Evolutionary conservation across 768 basidiomycete species (phyloP), one percentile per base, ranked within the genome.

Genomic region (Pleurotus sapidus): DNA sequence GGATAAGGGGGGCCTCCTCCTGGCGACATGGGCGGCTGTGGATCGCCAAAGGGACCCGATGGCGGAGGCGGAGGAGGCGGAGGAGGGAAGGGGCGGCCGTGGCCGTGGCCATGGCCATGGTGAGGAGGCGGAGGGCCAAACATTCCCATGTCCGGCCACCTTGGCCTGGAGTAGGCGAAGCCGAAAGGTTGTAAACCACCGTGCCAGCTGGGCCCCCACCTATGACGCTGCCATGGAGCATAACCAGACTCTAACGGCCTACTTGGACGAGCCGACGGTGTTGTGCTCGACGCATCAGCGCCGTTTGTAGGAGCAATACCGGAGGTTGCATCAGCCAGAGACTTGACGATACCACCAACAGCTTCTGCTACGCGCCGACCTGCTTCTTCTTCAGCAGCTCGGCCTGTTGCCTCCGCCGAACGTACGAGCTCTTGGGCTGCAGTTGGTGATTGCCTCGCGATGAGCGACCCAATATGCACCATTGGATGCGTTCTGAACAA

Each of bases 391-490:
- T 92, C 89, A 1, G 82, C 71, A 20, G 67, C 66, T 39, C 76
- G 77, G 25, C 78, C 77, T 18, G 80, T 64, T 17, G 79, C 76
- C 30, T 75, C 76, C 3, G 60, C 57, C 12, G 57, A 25, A n/a
- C 56, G 81, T 14, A 80, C 76, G 6, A 88, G 63, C 37, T 80
- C 76, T 34, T 80, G 78, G 3, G 83, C 84, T 17, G 84, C 82
- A n/a, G 18, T 81, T 80, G 6, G 83, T 78, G 45, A 90, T 68
- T 2, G 80, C 72, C 7, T 81, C 80, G 48, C 86, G 81, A 63
- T 90, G 87, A 25, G 77, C 68, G 37, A 73, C 68, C 89, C 88
- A 93, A 65, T 93, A 92, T 7, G 79, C 74, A 20, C 89, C 90
- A 50, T 74, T 82, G 4, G 78, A 74, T 3, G 86, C 74, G 61